Evolutionary conservation across 1,284 basidiomycete species (phyloP), one percentile per base, ranked within the genome.

Genomic region (Fomitiporia mediterranea): DNA sequence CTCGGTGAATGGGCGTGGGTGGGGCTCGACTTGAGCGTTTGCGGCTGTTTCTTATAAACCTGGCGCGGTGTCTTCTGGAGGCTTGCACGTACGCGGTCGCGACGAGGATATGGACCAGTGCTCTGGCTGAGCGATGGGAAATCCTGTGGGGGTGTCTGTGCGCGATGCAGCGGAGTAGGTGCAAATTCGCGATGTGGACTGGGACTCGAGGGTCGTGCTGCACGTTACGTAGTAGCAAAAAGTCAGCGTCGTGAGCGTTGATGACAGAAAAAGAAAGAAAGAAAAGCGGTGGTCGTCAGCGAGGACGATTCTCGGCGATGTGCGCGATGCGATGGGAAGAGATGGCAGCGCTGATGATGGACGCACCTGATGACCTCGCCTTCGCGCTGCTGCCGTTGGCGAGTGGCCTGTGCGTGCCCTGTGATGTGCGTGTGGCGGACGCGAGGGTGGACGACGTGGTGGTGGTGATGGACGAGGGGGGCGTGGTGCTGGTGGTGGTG

Each of bases 41-140:
- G 30, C n/a, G 19, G 19, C 51, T 57, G 49, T 5, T 44, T 21
- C 21, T 57, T 42, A 7, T 25, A 37, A 32, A 39, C 32, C 39
- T 56, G 55, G 30, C 55, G 56, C 17, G 59, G 56, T 19, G 53
- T 23, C 30, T 61, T 61, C 38, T 61, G 59, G 21, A 61, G 56
- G 21, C 52, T 55, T 23, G 56, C 49, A 35, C 59, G 47, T 15
- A 46, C 37, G 25, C 59, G 56, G 11, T 43, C 57, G 23, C 51
- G 56, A 30, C 21, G 6, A 17, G 28, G 50, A 30, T 32, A 35
- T 27, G 57, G 57, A 11, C 30, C 32, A 3, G 76, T 68, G 23
- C 73, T 68, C 60, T 65, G 64, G 66, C 72, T 69, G 64, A 71
- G 74, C 69, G 72, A 65, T 7, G 54, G 42, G 11, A 42, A 27